These are phyloP conservation scores for Yamadazyma tumulicola DNA, from an alignment of 805 yeast species.

Conservation along the genomic window DNA sequence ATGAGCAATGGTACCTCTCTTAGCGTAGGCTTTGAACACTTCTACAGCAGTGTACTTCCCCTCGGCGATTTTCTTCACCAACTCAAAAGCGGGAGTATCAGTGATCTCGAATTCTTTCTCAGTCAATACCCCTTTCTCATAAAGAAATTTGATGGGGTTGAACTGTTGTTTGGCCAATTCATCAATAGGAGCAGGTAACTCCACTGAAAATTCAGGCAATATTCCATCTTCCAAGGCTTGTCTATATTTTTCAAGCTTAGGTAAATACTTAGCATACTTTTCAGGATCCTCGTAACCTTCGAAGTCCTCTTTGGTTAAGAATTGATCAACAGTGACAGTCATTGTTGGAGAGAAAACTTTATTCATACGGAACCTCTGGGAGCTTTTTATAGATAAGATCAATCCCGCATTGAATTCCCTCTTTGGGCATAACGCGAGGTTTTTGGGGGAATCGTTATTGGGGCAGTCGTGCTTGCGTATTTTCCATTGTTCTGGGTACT, in stretches of 20 bases:
- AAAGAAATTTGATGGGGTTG: slow-evolving; percentile 34
- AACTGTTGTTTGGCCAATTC: slow-evolving; percentile 29
- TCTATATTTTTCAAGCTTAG: slow-evolving; percentile 38
- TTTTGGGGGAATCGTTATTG: too few relatives aligned
- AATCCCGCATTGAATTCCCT: too few relatives aligned
- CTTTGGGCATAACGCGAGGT: too few relatives aligned
- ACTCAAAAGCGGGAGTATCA: slow-evolving; percentile 27
- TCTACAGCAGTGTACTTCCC: slow-evolving; percentile 34
- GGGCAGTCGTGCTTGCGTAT: too few relatives aligned
- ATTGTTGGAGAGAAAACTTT: slow-evolving; percentile 1
- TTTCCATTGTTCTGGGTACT: too few relatives aligned
- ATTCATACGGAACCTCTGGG: neutral
- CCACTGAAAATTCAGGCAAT: slow-evolving; percentile 25
- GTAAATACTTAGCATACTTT: slow-evolving; percentile 41
- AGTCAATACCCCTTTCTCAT: slow-evolving; percentile 32
- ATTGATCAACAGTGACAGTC: slow-evolving; percentile 16
- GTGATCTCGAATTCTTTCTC: slow-evolving; percentile 35
- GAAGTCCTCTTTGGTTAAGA: slow-evolving; percentile 30
- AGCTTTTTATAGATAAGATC: neutral
- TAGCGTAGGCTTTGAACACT: slow-evolving; percentile 40
- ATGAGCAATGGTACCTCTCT: slow-evolving; percentile 39
- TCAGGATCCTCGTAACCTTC: slow-evolving; percentile 38
- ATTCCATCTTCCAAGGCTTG: slow-evolving; percentile 25
- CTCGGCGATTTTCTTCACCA: slow-evolving; percentile 26
- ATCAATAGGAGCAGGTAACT: slow-evolving; percentile 31